Evolutionary conservation across 1,284 basidiomycete species (phyloP).

Genomic region (Malassezia psittaci): DNA sequence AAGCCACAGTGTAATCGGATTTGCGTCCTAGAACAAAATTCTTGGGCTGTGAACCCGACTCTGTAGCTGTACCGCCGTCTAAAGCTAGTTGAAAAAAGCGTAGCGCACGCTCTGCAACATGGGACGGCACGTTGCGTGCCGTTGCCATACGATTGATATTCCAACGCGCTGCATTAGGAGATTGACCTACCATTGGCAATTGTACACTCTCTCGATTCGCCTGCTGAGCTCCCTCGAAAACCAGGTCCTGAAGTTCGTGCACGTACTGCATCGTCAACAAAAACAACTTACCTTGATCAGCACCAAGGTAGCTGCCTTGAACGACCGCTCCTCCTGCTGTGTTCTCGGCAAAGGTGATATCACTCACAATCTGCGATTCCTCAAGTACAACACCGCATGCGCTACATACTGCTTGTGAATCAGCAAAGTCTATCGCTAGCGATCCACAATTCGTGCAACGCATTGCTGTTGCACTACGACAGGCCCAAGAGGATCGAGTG

Average conservation of each 20-base stretch:
- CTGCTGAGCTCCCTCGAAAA: slow-evolving; percentile 39
- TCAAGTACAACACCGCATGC: slow-evolving; percentile 60
- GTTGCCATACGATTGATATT: slow-evolving; percentile 72
- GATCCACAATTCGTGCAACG: slow-evolving; percentile 41
- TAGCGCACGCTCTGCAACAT: slow-evolving; percentile 69
- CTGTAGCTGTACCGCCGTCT: slow-evolving; percentile 55
- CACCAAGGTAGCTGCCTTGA: slow-evolving; percentile 84
- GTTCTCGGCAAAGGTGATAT: slow-evolving; percentile 88
- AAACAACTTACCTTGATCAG: slow-evolving; percentile 68
- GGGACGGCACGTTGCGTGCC: slow-evolving; percentile 66
- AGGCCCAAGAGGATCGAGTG: background rate
- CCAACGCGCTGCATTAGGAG: slow-evolving; percentile 56
- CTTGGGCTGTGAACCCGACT: slow-evolving; percentile 32
- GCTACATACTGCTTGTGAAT: slow-evolving; percentile 36
- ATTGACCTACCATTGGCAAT: slow-evolving; percentile 66
- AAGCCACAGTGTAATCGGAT: slow-evolving; percentile 82
- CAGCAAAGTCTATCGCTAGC: slow-evolving; percentile 31
- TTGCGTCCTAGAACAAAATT: slow-evolving; percentile 59
- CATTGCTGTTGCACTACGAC: slow-evolving; percentile 15
- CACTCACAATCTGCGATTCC: slow-evolving; percentile 84
- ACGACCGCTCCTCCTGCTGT: slow-evolving; percentile 85
- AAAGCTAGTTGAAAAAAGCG: slow-evolving; percentile 87
- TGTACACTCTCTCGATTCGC: slow-evolving; percentile 62
- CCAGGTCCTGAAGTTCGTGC: slow-evolving; percentile 39
- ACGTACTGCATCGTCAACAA: slow-evolving; percentile 14